These are phyloP conservation scores for Brettanomyces bruxellensis DNA, from an alignment of 805 yeast species.

Conservation along the genomic window DNA sequence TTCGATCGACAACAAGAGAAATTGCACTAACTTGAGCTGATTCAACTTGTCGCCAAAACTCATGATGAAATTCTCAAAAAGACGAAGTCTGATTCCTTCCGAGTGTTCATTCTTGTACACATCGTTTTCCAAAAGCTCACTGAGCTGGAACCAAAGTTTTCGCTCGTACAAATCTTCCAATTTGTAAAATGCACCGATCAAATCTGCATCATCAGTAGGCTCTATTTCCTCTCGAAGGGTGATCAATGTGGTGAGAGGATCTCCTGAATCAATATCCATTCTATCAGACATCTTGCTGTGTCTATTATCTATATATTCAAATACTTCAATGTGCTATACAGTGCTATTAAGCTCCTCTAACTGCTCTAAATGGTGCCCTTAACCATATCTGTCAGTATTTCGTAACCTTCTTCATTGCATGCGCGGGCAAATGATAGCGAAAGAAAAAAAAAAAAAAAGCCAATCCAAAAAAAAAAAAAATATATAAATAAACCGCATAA, in stretches of 20 bases:
- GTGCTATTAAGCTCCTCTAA: too few relatives aligned
- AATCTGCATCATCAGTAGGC: slow-evolving; percentile 31
- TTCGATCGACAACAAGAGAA: slow-evolving; percentile 47
- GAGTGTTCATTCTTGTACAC: slow-evolving; percentile 52
- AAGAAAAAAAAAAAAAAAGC: too few relatives aligned
- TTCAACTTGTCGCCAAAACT: slow-evolving; percentile 65
- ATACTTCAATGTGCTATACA: too few relatives aligned
- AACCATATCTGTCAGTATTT: too few relatives aligned
- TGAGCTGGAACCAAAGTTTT: slow-evolving; percentile 91
- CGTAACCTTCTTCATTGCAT: too few relatives aligned
- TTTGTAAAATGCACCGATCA: slow-evolving; percentile 51
- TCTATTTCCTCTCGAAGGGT: slow-evolving; percentile 61
- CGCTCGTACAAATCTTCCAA: slow-evolving; percentile 83
- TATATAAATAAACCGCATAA: too few relatives aligned
- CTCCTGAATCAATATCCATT: slow-evolving; percentile 20
- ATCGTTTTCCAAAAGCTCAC: slow-evolving; percentile 48
- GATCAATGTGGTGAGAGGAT: slow-evolving; percentile 40
- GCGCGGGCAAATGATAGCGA: too few relatives aligned
- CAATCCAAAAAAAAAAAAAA: too few relatives aligned
- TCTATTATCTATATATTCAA: too few relatives aligned
- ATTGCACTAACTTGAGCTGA: slow-evolving; percentile 69
- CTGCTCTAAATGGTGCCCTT: too few relatives aligned
- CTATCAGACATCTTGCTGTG: too few relatives aligned
- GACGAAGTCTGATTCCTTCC: slow-evolving; percentile 46
- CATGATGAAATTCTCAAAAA: slow-evolving; percentile 63